A percentile compares a stretch with the other conserved stretches of the same genome.
Conservation (phyloP, 2,329 filamentous ascomycete species). For the Phaeosphaeriaceae sp. region DNA sequence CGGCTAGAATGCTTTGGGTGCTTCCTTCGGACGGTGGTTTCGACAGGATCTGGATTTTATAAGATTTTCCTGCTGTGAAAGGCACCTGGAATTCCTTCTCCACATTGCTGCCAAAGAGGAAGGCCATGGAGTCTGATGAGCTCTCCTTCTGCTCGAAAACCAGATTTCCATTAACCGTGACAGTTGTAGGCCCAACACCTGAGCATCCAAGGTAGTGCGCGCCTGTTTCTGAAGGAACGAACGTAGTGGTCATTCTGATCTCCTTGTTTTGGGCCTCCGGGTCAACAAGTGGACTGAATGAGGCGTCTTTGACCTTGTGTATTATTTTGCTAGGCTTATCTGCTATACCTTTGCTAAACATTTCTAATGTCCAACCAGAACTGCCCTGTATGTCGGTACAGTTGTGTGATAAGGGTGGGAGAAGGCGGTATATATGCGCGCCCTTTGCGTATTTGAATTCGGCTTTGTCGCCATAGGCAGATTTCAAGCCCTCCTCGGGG, state of each 20-base stretch:
- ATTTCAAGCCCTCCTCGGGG: conserved; percentile 32
- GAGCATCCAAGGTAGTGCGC: conserved; percentile 43
- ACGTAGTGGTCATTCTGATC: conserved; percentile 30
- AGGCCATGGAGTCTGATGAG: conserved; percentile 65
- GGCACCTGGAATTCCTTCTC: conserved; percentile 67
- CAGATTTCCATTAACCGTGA: conserved; percentile 34
- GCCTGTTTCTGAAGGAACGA: conserved; percentile 32
- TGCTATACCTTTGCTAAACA: conserved; percentile 33
- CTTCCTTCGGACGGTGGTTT: conserved; percentile 64
- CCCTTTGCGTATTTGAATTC: conserved; percentile 43
- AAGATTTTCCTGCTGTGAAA: conserved; percentile 65
- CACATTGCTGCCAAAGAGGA: conserved; percentile 68
- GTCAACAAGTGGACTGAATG: conserved; percentile 33
- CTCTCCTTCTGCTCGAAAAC: conserved; percentile 53
- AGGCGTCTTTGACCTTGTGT: conserved; percentile 31
- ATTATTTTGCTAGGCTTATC: conserved; percentile 30
- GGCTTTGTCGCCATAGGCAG: conserved; percentile 35
- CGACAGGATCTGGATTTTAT: conserved; percentile 65
- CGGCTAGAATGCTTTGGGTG: conserved; percentile 35
- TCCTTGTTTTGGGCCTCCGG: conserved; percentile 32
- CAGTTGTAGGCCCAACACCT: conserved; percentile 40
- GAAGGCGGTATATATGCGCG: conserved; percentile 42
- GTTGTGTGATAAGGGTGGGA: conserved; percentile 35
- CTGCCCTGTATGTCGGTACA: conserved; percentile 37
- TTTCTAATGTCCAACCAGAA: conserved; percentile 40